These are phyloP conservation scores for Geum urbanum DNA, from an alignment of 306 rosid genomes.

Conservation along the genomic window DNA sequence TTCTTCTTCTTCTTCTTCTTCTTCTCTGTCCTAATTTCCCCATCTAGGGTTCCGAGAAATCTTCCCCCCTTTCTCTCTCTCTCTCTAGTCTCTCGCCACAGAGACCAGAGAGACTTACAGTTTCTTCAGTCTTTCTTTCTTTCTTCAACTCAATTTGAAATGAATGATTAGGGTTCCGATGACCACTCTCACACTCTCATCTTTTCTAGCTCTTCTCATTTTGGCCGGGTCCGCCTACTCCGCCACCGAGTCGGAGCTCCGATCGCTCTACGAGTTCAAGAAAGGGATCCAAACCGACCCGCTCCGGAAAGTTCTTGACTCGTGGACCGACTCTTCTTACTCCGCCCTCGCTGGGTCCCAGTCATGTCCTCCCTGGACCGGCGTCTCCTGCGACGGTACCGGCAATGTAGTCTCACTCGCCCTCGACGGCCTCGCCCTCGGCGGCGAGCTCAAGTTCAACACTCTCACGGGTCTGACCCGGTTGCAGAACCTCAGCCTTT, in stretches of 20 bases:
- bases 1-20: neutral
- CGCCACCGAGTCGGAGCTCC: slow-evolving; percentile 60
- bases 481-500: slow-evolving; percentile 55
- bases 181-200: slow-evolving; percentile 41
- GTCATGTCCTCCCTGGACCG: slow-evolving; percentile 65
- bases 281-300: slow-evolving; percentile 75
- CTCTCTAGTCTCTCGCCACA: neutral
- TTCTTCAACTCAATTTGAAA: slow-evolving; percentile 32
- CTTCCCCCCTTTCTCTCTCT: slow-evolving; percentile 12
- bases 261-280: slow-evolving; percentile 76
- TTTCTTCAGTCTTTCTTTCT: too few species aligned
- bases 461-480: slow-evolving; percentile 61
- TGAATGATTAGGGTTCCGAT: slow-evolving; percentile 65
- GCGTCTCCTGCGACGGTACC: slow-evolving; percentile 53
- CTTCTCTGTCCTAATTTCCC: slow-evolving; percentile 4
- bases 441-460: slow-evolving; percentile 71
- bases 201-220: slow-evolving; percentile 11
- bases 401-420: slow-evolving; percentile 60
- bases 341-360: neutral
- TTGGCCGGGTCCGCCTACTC: slow-evolving; percentile 18
- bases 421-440: slow-evolving; percentile 51
- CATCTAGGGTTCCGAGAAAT: slow-evolving; percentile 55
- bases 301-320: slow-evolving; percentile 24
- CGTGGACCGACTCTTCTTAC: slow-evolving; percentile 41
- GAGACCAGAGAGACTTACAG: neutral